Evolutionary conservation across 257 asterid genomes (phyloP), one percentile per base, ranked within the genome.

Genomic region (Petunia axillaris): DNA sequence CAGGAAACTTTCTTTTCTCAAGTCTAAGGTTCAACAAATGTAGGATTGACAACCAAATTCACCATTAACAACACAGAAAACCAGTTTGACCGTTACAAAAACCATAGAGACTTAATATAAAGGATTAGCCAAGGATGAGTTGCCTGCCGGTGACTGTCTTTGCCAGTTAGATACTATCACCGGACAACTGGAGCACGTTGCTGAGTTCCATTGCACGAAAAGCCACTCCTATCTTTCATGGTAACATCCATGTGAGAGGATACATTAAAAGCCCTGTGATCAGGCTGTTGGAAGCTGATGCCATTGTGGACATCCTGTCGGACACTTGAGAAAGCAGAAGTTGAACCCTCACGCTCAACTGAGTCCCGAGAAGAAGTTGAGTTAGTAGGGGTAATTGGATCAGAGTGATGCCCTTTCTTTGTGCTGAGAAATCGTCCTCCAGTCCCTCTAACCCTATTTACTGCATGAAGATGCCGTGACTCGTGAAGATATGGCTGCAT

Each of bases 101-200:
- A 50, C 36, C n/a, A 78, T 41, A 84, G 60, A 78, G 80, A 83
- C 84, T 41, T 15, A 38, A 82, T 39, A 60, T 53, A 9, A 78
- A 57, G 64, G 41, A 90, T 88, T 84, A 95, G 99, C 99, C 99
- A 95, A 91, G 99, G 99, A 95, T 95, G 99, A 93, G 82, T 92
- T 95, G 99, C 99, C 96, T 35, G 85, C 71, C 87, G 89, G 82
- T 89, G 55, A 79, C 65, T 8, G 77, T 25, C 63, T 40, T 59
- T 3, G 36, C 25, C 39, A 10, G 58, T 58, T 75, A 15, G 36
- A 57, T 53, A 4, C 25, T 62, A 39, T 93, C 94, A 93, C 95
- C 89, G 91, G 85, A 88, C 93, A 53, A 87, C 84, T 37, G 97
- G 87, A 44, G 91, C 92, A 65, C 84, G 87, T 57, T 82, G 92